Base-by-base conservation (phyloP, 2,329 filamentous ascomycete species). In the Paramyrothecium sp. region DNA sequence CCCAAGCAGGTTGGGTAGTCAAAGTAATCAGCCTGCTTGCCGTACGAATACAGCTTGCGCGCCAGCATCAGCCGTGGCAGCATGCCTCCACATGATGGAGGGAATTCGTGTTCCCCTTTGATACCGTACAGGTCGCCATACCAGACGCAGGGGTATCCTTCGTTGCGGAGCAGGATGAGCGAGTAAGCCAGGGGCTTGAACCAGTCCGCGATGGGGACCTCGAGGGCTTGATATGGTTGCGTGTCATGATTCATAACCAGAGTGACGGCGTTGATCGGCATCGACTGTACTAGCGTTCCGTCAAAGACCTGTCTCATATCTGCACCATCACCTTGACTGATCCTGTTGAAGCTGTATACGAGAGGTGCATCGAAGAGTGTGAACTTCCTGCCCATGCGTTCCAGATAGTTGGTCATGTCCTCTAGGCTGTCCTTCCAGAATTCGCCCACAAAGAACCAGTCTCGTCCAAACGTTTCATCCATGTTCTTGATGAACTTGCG, bases 191-290 rank as follows among this genome's bases (percentile, higher is more conserved):
- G 77, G 0, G 87, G 82, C 70, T 90, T 90, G 76, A 92, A 89
- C 73, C 83, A 87, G 23, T 79, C 77, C 56, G 85, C 80, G 46
- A 92, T 83, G 2, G 82, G 82, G 0, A 85, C 83, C 63, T 83
- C 60, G 11, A 76, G 67, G 3, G 72, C 70, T 54, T 76, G 73
- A 60, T 70, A 70, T 0, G 73, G 73, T 57, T 76, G 74, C 0
- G 88, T 91, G 68, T 91, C 89, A 73, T 91, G 89, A 70, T 90
- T 91, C 71, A 85, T 85, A 1, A 91, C 87, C 4, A 90, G 80
- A 0, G 88, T 90, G 47, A 75, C 74, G 1, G 74, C 73, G 49
- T 71, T 70, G 33, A 74, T 60, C 2, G 74, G 73, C 22, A 66
- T 67, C 3, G 61, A 59, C 51, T 71, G 67, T 12, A 88, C 85